phyloP scores from a whole-genome alignment of 345 rosid species.

The Arabidopsis thaliana region TAIR10.1 NC_003076.8:6750501-6751000 shows the following conservation, averaged over 20 bases:
- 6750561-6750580: constrained; percentile 83
- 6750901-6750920: constrained; percentile 52
- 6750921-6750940: constrained; percentile 42
- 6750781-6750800: constrained; percentile 92
- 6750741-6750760: constrained; percentile 79
- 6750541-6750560: constrained; percentile 85
- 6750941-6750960: background rate
- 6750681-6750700: constrained; percentile 87
- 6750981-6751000: constrained; percentile 33
- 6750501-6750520: constrained; percentile 83
- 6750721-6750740: constrained; percentile 85
- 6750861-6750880: constrained; percentile 89
- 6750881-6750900: constrained; percentile 81
- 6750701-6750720: constrained; percentile 83
- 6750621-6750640: constrained; percentile 97
- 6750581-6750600: constrained; percentile 92
- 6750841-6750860: constrained; percentile 99
- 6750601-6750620: constrained; percentile 92
- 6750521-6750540: constrained; percentile 67
- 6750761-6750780: constrained; percentile 80
- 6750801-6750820: constrained; percentile 85
- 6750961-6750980: constrained; percentile 35
- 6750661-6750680: constrained; percentile 95
- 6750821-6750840: constrained; percentile 92
- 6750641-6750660: constrained; percentile 94